Evolutionary conservation across 2,329 filamentous ascomycete species (phyloP), one percentile per base, ranked within the genome.

Genomic region (Trichoderma harzianum): DNA sequence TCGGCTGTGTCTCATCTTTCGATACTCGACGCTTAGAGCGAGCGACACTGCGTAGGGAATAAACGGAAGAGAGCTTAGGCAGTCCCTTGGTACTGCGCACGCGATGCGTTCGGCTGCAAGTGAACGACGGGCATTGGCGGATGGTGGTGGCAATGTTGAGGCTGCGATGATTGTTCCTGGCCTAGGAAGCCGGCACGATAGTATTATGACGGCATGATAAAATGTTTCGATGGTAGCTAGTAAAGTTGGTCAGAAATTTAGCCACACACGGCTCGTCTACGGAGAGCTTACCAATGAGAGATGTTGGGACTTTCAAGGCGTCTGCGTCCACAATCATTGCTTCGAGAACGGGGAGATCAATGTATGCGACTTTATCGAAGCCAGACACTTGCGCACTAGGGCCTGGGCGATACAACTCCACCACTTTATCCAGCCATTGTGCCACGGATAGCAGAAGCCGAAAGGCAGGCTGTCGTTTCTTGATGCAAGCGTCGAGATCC

Each of bases 131-230:
- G 87, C 86, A 73, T 89, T 90, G 30, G 84, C 86, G 39, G 82
- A 85, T 28, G 83, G 84, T 16, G 79, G 85, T 62, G 79, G 87
- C 53, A 81, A 83, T 6, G 81, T 86, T 30, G 79, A 82, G 39
- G 81, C 83, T 55, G 80, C 82, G 1, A 81, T 78, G 36, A 79
- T 72, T 24, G 81, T 81, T 57, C 83, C 79, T 12, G 81, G 81
- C 12, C 84, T 78, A 4, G 85, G 82, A 6, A 86, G 83, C n/a
- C 89, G 84, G 64, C 87, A 90, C 0, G 89, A 90, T 2, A 91
- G 80, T 10, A 91, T 90, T 43, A 88, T 86, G 7, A 91, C 86
- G 3, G 89, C 88, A 75, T 91, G 88, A 75, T 91, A 91, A 18
- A 91, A 85, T 1, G 87, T 85, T 74, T 91, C 89, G 7, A 91